Base-by-base conservation (phyloP, 495 filamentous ascomycete genomes). In the Glonium stellatum region DNA sequence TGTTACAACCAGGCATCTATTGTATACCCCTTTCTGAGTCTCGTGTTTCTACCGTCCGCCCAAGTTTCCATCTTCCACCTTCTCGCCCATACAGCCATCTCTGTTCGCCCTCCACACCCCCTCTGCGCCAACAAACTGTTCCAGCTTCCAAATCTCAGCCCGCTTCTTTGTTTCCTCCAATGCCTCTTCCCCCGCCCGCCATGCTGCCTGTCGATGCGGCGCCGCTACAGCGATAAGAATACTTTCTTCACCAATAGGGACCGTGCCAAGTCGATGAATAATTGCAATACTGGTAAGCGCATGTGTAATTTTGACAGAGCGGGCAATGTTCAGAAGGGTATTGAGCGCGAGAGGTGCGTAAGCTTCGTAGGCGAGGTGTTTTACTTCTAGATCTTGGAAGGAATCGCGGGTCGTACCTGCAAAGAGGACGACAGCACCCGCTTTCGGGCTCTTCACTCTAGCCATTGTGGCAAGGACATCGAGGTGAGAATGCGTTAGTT, bases 61-160 rank as follows among this genome's bases (percentile, higher is more conserved):
- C 50, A 9, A n/a, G 5, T 10, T 22, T 25, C 4, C 37, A 6
- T 65, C 59, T 15, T 57, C 61, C 9, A 70, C 62, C 59, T 47
- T 61, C 42, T 75, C 76, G 5, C 84, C 87, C 8, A 67, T 72
- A 69, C 76, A 74, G 48, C 88, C 85, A 76, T 96, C 91, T 68
- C 87, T 75, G 78, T 97, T 97, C 60, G 87, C 90, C 77, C 92
- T 85, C 92, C 92, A 97, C 54, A 95, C 83, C 12, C 77, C 82
- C 54, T 88, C 89, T 58, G 82, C 84, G 11, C 79, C 85, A 19
- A 72, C 83, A 81, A 97, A 97, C 68, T 89, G 86, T 78, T 98
- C 93, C 69, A 82, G 77, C 76, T 98, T 98, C 93, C 93, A 98
- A 51, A 98, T 85, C 80, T 98, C 93, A 42, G 87, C 87, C 60